Evolutionary conservation across 345 rosid species (phyloP).

Genomic region (Abelmoschus esculentus): DNA sequence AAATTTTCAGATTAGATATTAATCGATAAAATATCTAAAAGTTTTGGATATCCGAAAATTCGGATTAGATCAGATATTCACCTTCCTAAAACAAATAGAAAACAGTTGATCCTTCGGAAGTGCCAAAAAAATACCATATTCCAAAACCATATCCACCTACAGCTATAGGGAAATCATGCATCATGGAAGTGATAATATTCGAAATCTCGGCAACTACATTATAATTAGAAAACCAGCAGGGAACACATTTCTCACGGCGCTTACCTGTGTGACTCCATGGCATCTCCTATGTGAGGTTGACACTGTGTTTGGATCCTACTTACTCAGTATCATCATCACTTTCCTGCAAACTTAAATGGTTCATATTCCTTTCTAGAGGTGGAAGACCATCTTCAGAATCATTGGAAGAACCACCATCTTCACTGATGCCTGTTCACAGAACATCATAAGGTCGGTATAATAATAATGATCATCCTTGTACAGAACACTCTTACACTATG

Average conservation of each 20-base stretch:
- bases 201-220: background rate
- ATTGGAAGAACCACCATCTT: conserved; percentile 36
- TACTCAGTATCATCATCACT: conserved; percentile 55
- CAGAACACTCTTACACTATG: background rate
- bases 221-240: background rate
- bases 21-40: too few relatives aligned
- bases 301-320: background rate
- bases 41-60: too few relatives aligned
- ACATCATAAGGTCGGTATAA: conserved; percentile 5
- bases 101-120: background rate
- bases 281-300: background rate
- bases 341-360: conserved; percentile 50
- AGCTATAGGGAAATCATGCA: background rate
- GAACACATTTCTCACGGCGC: background rate
- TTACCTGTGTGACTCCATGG: background rate
- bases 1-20: too few relatives aligned
- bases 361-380: conserved; percentile 76
- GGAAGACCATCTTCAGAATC: conserved; percentile 81
- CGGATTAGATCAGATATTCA: too few relatives aligned
- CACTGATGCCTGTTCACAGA: conserved; percentile 16
- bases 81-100: too few relatives aligned
- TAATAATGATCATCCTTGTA: background rate
- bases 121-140: background rate
- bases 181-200: background rate
- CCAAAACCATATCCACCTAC: too few relatives aligned